Base-by-base conservation (phyloP, 2,329 filamentous ascomycete species). In the Aspergillus awamori region DNA sequence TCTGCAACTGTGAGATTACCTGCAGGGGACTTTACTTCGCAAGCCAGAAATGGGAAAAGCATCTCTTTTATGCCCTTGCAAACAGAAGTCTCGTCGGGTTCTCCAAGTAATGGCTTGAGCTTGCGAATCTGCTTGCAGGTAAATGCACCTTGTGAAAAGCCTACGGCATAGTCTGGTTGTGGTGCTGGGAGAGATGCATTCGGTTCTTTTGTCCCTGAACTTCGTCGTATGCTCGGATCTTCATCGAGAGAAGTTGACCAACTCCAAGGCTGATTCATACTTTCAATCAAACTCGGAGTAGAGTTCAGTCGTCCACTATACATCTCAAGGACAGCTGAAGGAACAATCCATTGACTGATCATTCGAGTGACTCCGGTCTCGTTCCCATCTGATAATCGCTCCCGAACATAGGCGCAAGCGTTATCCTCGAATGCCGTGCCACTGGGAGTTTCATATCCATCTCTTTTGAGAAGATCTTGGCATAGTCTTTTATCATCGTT, bases 31-130 rank as follows among this genome's bases (percentile, higher is more conserved):
- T 36, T 36, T 5, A 36, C 11, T 20, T 60, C 58, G 10, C 47
- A 17, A 3, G 58, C 57, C 2, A 60, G 6, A 47, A 60, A 60
- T 4, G 58, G 58, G 3, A 60, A 60, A n/a, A 53, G 20, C 26
- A 60, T 51, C 2, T 43, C 8, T 2, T 13, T 6, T 8, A 24
- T 36, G n/a, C 22, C 58, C 17, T 56, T 15, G 33, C 53, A 59
- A 2, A 28, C 8, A 36, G 57, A 59, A 30, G 20, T 33, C 20
- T 36, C 33, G 11, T 15, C 1, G 11, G 11, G 10, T 2, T 5
- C 33, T n/a, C 45, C 45, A 4, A 48, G 45, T 8, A 15, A 30
- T 5, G 41, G 33, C 13, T 17, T 13, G 8, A 60, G 47, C 53
- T 47, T 45, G 7, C 24, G 10, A 1, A 13, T 8, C 26, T 52